Conservation (phyloP, 495 filamentous ascomycete genomes). For the Endocarpon pusillum region DNA sequence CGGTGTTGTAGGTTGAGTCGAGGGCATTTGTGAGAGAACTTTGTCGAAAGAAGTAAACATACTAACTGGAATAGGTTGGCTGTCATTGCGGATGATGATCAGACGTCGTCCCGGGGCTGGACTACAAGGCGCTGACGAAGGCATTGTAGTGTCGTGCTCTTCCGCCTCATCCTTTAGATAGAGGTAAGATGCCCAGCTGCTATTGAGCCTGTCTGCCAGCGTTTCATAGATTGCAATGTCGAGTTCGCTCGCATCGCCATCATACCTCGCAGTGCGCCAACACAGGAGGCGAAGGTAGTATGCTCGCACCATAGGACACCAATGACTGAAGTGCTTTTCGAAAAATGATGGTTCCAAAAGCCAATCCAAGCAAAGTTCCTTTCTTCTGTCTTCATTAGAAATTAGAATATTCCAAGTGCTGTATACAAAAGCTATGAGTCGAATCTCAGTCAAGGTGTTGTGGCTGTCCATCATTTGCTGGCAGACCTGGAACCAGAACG, state of each 20-base stretch:
- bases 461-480: conserved; percentile 71
- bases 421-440: conserved; percentile 75
- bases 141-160: conserved; percentile 31
- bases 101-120: conserved; percentile 85
- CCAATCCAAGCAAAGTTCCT: conserved; percentile 58
- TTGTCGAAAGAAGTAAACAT: conserved; percentile 52
- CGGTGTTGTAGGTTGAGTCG: conserved; percentile 9
- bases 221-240: conserved; percentile 57
- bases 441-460: conserved; percentile 87
- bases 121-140: conserved; percentile 66
- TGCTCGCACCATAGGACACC: conserved; percentile 95
- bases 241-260: conserved; percentile 43
- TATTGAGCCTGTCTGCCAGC: conserved; percentile 50
- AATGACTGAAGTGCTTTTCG: conserved; percentile 78
- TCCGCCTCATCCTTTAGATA: conserved; percentile 51
- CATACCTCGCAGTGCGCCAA: conserved; percentile 76
- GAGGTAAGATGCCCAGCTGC: conserved; percentile 64
- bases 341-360: conserved; percentile 65
- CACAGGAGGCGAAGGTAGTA: conserved; percentile 90
- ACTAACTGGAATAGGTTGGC: conserved; percentile 34
- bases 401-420: conserved; percentile 62
- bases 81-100: conserved; percentile 80
- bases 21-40: conserved; percentile 27
- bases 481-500: conserved; percentile 78
- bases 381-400: conserved; percentile 49